Evolutionary conservation across 495 filamentous ascomycete genomes (phyloP).

Genomic region (Friedmanniomyces simplex): DNA sequence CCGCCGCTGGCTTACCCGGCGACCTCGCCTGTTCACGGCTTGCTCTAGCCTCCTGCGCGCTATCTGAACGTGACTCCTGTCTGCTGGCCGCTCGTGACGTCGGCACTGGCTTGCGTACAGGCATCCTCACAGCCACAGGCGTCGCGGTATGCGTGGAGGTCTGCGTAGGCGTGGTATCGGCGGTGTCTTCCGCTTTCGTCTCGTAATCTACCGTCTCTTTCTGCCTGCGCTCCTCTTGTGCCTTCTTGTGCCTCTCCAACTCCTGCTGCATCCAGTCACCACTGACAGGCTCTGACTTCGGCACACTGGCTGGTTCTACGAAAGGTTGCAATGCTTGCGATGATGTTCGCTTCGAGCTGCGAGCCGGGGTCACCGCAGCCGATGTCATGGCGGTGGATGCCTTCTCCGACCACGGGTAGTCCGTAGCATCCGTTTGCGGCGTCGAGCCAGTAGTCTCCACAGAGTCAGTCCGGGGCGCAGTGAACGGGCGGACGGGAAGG

Average conservation of each 20-base stretch:
- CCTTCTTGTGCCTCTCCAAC: slow-evolving; percentile 24
- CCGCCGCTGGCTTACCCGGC: not conserved
- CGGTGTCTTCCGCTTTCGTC: not conserved
- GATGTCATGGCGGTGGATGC: slow-evolving; percentile 32
- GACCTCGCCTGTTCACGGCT: not conserved
- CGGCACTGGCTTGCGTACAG: slow-evolving; percentile 9
- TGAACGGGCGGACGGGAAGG: slow-evolving; percentile 12
- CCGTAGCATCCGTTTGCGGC: slow-evolving; percentile 28
- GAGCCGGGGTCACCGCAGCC: slow-evolving; percentile 25
- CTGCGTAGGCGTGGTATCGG: slow-evolving; percentile 13
- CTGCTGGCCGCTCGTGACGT: not conserved
- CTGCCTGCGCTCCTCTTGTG: slow-evolving; percentile 9
- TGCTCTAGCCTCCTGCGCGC: not conserved
- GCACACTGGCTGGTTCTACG: slow-evolving; percentile 9
- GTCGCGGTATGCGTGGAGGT: slow-evolving; percentile 2
- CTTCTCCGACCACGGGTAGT: slow-evolving; percentile 18
- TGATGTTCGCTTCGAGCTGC: slow-evolving; percentile 30
- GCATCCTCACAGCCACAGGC: not conserved
- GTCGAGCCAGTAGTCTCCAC: slow-evolving; percentile 23
- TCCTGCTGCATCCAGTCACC: slow-evolving; percentile 30
- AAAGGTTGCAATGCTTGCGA: slow-evolving; percentile 14
- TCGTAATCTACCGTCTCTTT: slow-evolving; percentile 5
- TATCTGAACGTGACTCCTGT: not conserved
- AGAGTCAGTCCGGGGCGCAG: slow-evolving; percentile 20
- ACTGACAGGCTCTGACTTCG: slow-evolving; percentile 19